These are phyloP conservation scores for Fragaria ananassa DNA, from an alignment of 306 rosid genomes.

Conservation along the genomic window DNA sequence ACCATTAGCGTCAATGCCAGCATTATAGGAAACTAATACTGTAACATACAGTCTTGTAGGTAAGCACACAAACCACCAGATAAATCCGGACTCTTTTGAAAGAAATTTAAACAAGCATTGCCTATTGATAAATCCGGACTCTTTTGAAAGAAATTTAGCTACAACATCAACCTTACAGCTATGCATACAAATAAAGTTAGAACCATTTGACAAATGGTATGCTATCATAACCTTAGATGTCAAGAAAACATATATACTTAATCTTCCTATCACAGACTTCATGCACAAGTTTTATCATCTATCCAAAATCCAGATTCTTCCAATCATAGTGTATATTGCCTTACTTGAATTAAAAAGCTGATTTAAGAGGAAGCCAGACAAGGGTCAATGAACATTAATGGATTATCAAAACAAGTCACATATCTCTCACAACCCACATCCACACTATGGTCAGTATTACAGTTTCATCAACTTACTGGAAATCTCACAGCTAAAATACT, in stretches of 20 bases:
- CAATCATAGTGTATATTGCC: not conserved
- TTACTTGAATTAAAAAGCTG: not conserved
- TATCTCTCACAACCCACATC: not conserved
- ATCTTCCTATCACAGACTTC: not conserved
- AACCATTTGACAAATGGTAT: not conserved
- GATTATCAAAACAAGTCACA: not conserved
- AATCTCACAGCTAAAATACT: not conserved
- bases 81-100: not conserved
- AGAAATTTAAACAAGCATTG: not conserved
- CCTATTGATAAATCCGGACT: not conserved
- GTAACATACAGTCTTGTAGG: not conserved
- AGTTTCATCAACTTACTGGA: not conserved
- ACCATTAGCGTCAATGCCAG: not conserved
- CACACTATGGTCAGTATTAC: slow-evolving; percentile 1
- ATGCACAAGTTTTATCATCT: not conserved
- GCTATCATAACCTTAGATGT: not conserved
- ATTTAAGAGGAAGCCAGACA: not conserved
- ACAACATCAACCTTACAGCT: not conserved
- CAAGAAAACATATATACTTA: not conserved
- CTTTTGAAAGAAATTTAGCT: not conserved
- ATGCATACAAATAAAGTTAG: not conserved
- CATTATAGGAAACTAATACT: not conserved
- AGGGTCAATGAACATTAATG: not conserved
- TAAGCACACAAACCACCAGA: not conserved
- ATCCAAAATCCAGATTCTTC: not conserved